These are phyloP conservation scores for Rhizopogon vinicolor DNA, from an alignment of 768 basidiomycete species.

Conservation along the genomic window DNA sequence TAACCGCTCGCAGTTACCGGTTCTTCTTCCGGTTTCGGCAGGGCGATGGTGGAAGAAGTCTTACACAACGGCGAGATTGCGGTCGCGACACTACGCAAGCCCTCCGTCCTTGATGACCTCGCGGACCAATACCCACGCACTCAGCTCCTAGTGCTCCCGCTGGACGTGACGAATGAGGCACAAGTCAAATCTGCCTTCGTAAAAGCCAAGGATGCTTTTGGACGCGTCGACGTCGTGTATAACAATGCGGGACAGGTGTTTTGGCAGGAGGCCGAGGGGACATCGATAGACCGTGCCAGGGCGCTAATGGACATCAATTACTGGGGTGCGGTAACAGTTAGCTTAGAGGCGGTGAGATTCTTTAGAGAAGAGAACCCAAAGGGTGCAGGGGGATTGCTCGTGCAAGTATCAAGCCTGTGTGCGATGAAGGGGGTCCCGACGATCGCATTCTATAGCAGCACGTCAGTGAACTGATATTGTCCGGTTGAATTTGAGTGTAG, in stretches of 20 bases:
- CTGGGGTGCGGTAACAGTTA: conserved; percentile 23
- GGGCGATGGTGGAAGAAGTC: conserved; percentile 21
- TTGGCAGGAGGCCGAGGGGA: conserved; percentile 21
- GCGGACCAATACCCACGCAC: conserved; percentile 8
- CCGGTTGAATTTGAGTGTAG: too few relatives aligned
- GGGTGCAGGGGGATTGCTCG: conserved; percentile 23
- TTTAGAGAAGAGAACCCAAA: conserved; percentile 25
- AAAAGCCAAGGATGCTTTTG: conserved; percentile 18
- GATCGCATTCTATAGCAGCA: conserved; percentile 17
- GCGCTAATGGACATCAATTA: conserved; percentile 28
- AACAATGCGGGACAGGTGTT: conserved; percentile 28
- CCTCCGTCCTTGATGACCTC: conserved; percentile 15
- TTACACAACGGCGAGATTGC: conserved; percentile 22
- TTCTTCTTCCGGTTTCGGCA: conserved; percentile 36
- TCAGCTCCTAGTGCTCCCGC: conserved; percentile 22
- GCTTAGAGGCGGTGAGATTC: conserved; percentile 22
- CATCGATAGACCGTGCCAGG: conserved; percentile 21
- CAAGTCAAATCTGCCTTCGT: conserved; percentile 15
- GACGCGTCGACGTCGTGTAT: conserved; percentile 18
- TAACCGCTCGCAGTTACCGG: conserved; percentile 35
- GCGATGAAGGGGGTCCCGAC: conserved; percentile 1
- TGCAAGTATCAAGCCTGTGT: conserved; percentile 26
- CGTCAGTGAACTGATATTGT: conserved; percentile 6
- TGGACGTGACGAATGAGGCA: conserved; percentile 24
- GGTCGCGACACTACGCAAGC: conserved; percentile 23